Evolutionary conservation across 2,329 filamentous ascomycete species (phyloP).

Genomic region (Pseudogymnoascus verrucosus): DNA sequence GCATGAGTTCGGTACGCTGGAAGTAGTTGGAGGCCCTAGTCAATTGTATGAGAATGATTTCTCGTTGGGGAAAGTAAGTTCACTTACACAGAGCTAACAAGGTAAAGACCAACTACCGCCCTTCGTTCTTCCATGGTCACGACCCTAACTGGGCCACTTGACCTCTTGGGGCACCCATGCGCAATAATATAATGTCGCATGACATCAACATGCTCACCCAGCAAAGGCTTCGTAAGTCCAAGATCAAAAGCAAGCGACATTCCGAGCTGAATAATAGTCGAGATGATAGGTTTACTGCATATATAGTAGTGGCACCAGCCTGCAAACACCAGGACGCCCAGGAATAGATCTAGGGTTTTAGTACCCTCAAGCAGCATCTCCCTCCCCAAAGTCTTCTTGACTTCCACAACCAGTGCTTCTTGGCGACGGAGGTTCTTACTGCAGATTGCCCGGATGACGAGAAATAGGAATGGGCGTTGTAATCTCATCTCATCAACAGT

Average conservation of each 20-base stretch:
- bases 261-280: neutral
- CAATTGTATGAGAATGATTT: neutral
- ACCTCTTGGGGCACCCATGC: neutral
- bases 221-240: neutral
- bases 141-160: neutral
- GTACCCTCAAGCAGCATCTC: neutral
- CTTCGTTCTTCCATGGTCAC: constrained; percentile 14
- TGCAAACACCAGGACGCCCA: neutral
- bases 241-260: constrained; percentile 1
- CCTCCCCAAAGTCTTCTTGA: neutral
- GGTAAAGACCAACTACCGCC: constrained; percentile 9
- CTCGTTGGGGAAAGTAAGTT: neutral
- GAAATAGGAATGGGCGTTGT: neutral
- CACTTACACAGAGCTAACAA: constrained; percentile 12
- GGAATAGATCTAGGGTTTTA: neutral
- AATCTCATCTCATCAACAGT: neutral
- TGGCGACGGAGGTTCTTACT: neutral
- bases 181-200: neutral
- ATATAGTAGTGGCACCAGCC: constrained; percentile 2
- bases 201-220: neutral
- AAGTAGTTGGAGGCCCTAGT: constrained; percentile 11
- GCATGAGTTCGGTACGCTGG: constrained; percentile 12
- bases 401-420: neutral
- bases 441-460: neutral
- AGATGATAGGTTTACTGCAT: neutral